Evolutionary conservation across 179 eudicot species (phyloP).

Genomic region (Vitellaria paradoxa): DNA sequence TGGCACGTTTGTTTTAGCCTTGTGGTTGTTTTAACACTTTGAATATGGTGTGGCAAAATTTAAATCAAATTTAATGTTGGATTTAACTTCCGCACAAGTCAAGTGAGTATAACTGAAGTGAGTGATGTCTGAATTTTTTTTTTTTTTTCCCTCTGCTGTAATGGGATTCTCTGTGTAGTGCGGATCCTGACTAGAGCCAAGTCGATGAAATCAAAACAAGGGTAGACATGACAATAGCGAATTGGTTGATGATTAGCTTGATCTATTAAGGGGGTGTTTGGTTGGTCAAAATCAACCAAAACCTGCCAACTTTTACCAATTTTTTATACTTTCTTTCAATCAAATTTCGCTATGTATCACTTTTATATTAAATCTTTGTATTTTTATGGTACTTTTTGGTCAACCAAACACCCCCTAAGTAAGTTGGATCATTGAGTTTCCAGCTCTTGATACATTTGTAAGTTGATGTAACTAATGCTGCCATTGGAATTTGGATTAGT

Average conservation of each 20-base stretch:
- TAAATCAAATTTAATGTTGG: not conserved
- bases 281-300: no score
- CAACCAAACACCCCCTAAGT: no score
- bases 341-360: no score
- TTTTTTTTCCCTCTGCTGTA: no score
- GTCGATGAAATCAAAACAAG: not conserved
- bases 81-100: no score
- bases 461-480: not conserved
- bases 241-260: not conserved
- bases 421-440: conserved; percentile 1
- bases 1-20: not conserved
- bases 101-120: not conserved
- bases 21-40: not conserved
- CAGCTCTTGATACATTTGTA: not conserved
- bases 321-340: no score
- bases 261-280: no score
- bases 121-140: not conserved
- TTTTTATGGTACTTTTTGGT: no score
- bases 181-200: not conserved
- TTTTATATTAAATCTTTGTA: no score
- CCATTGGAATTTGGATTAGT: no score
- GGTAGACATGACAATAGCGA: not conserved
- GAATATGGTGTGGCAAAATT: not conserved
- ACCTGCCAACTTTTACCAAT: no score
- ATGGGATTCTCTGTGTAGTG: no score